Evolutionary conservation across 768 basidiomycete genomes (phyloP), one percentile per base, ranked within the genome.

Genomic region (Mycena kentingensis): DNA sequence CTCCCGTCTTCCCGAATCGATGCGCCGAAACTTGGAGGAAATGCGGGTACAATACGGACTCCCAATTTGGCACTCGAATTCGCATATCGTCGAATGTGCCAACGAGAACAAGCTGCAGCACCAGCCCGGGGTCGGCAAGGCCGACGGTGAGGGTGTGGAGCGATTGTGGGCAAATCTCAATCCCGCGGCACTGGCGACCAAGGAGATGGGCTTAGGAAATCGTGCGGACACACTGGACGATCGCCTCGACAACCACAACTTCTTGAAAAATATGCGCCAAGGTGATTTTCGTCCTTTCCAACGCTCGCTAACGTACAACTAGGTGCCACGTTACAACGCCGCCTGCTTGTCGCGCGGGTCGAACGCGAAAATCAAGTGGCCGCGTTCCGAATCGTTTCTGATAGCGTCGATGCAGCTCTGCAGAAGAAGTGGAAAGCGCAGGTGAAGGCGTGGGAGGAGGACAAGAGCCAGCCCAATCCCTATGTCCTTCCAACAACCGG

Each of bases 121-220:
- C 36, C 52, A 51, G 7, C 36, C 36, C 0, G 64, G 67, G 15
- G 61, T 63, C 15, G 72, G 63, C 0, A 55, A 64, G 22, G 71
- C 68, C 0, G 70, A 73, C 52, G 73, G 73, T 1, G 73, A 74
- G 43, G 68, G 60, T 0, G 55, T 65, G 10, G 72, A 75, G 54
- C 52, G 65, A 2, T 60, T 60, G 0, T 75, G 70, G 71, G 56
- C 68, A 0, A 29, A 60, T 18, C 56, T 65, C 12, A 70, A 72
- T 46, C 57, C 55, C 0, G 25, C 65, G 0, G 63, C 70, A 8
- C 21, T 49, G 6, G 69, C 70, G 32, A 72, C 70, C 1, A 53
- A 59, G 25, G 71, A 72, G 57, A 75, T 76, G 73, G 71, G 70
- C 6, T 65, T 67, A 5, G 69, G 68, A 2, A 22, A 42, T 63